Evolutionary conservation across 2,329 filamentous ascomycete genomes (phyloP).

Genomic region (Fusarium nematophilum): DNA sequence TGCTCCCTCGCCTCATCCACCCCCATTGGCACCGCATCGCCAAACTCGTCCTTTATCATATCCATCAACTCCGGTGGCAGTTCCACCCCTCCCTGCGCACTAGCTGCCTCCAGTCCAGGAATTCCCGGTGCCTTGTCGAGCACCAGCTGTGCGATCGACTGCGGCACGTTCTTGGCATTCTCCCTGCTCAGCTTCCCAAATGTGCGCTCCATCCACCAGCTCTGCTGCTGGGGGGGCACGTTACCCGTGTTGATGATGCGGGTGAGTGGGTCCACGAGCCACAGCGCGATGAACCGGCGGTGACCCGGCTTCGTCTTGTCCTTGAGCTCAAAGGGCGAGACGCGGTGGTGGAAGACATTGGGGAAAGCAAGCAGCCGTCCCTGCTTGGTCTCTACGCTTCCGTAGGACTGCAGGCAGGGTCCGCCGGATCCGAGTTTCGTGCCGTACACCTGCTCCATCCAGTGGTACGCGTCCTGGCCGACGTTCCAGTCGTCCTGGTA

Average conservation of each 20-base stretch:
- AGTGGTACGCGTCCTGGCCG: background rate
- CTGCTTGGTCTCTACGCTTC: conserved; percentile 32
- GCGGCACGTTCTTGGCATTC: background rate
- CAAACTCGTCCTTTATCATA: conserved; percentile 13
- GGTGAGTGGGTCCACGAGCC: conserved; percentile 62
- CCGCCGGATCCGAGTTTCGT: rapidly evolving
- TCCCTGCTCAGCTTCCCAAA: conserved; percentile 2
- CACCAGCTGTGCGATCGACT: conserved; percentile 4
- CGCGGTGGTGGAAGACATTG: conserved; percentile 35
- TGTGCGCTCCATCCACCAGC: conserved; percentile 44
- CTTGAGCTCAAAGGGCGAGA: conserved; percentile 55
- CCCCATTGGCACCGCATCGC: conserved; percentile 18
- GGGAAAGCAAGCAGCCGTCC: conserved; percentile 33
- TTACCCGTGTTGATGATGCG: conserved; percentile 51
- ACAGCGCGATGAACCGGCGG: conserved; percentile 63
- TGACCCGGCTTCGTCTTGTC: conserved; percentile 62
- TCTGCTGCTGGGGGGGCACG: conserved; percentile 48
- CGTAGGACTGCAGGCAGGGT: conserved; percentile 27
- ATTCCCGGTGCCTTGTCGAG: background rate
- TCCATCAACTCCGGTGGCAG: conserved; percentile 25
- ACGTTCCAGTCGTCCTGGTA: conserved; percentile 1
- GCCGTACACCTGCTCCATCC: conserved; percentile 31
- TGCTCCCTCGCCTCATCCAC: conserved; percentile 29
- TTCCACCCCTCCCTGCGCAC: rapidly evolving
- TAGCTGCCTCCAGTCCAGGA: conserved; percentile 4